phyloP scores from a whole-genome alignment of 768 basidiomycete species.

The Sarcodon aspratus region DNA sequence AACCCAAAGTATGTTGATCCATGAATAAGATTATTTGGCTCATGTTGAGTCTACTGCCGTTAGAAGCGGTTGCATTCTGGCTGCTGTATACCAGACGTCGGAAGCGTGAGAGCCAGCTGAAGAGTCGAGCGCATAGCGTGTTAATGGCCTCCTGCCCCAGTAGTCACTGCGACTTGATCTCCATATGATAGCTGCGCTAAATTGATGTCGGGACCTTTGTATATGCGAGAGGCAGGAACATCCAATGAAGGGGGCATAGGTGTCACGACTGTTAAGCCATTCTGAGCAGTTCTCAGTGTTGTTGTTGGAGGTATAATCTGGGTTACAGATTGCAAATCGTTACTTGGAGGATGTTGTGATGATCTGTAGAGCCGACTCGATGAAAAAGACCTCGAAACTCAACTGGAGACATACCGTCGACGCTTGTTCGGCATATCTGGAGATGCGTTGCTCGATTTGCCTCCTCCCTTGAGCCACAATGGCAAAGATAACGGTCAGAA shows the following conservation, averaged over 20 bases:
- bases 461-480: conserved; percentile 33
- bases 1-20: too few species aligned
- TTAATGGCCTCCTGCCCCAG: not conserved
- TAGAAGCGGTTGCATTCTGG: too few species aligned
- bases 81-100: too few species aligned
- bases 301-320: not conserved
- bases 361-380: conserved; percentile 2
- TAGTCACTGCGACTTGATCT: not conserved
- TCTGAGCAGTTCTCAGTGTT: conserved; percentile 14
- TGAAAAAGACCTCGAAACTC: conserved; percentile 20
- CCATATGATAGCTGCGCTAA: too few species aligned
- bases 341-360: conserved; percentile 3
- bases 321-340: too few species aligned
- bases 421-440: conserved; percentile 74
- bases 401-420: conserved; percentile 37
- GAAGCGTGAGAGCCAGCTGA: too few species aligned
- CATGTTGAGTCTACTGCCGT: too few species aligned
- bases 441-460: conserved; percentile 50
- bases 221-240: not conserved
- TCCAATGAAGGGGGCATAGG: not conserved
- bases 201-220: not conserved
- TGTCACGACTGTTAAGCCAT: not conserved
- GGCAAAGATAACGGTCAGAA: not conserved
- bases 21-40: too few species aligned
- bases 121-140: too few species aligned